A percentile compares a stretch with the other conserved stretches of the same genome.
phyloP scores from a whole-genome alignment of 1,139 yeast genomes.

The Hemisphaericaspora lyxosophila region DNA sequence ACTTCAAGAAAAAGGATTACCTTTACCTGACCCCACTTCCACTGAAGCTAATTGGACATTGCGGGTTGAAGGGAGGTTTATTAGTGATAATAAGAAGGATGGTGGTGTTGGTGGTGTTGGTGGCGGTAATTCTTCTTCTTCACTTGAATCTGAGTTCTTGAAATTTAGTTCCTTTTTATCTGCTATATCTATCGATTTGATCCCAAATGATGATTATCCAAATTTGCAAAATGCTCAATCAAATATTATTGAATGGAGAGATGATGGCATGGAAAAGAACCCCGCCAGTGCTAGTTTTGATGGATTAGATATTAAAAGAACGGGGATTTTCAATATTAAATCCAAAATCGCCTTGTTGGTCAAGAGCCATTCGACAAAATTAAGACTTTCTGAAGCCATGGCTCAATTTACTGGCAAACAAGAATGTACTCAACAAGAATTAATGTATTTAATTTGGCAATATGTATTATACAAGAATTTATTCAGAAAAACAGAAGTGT shows the following conservation, averaged over 20 bases:
- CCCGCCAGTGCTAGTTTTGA: constrained; percentile 61
- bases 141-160: constrained; percentile 12
- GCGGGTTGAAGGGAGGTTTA: constrained; percentile 80
- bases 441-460: constrained; percentile 83
- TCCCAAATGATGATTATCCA: constrained; percentile 45
- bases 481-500: constrained; percentile 41
- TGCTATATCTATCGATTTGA: constrained; percentile 78
- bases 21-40: constrained; percentile 20
- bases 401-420: constrained; percentile 69
- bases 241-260: constrained; percentile 47
- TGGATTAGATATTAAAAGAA: constrained; percentile 83
- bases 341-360: constrained; percentile 78
- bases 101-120: not conserved
- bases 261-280: constrained; percentile 20
- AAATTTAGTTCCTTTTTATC: constrained; percentile 79
- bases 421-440: constrained; percentile 84
- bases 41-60: constrained; percentile 74
- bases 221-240: constrained; percentile 30
- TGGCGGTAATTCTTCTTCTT: not conserved
- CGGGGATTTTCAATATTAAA: constrained; percentile 65
- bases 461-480: constrained; percentile 77
- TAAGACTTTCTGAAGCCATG: constrained; percentile 62
- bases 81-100: constrained; percentile 29
- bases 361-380: constrained; percentile 63
- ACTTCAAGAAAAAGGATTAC: constrained; percentile 23